Base-by-base conservation (phyloP, 805 yeast genomes). In the Teunomyces stri region DNA sequence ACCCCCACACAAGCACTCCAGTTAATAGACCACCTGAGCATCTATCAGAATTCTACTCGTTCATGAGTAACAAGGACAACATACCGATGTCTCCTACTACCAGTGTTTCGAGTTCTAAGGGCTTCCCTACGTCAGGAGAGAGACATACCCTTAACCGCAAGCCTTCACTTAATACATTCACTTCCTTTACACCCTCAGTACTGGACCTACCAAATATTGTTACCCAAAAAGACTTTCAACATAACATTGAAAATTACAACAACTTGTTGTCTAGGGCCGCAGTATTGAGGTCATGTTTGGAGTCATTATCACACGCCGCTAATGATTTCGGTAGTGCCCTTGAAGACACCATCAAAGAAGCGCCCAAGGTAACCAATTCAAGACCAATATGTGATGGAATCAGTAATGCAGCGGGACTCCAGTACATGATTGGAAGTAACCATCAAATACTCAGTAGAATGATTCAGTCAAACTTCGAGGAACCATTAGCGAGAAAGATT, bases 401-500 rank as follows among this genome's bases (percentile, higher is more conserved):
- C 12, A 66, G 81, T 54, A 77, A 82, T 42, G 87, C 91, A 2
- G 84, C 89, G 36, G 96, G 96, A 0, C 68, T 89, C 46, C 91
- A 87, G 55, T 82, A 80, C 58, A 71, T 89, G 37, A 77, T 87
- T 15, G 82, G 92, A 0, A 88, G 87, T 60, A 94, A 88, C 60
- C 85, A 86, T 51, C 84, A 82, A 51, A 80, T 89, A 11, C 70
- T 89, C 53, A 76, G 89, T 12, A 70, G 81, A 45, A 66, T 82
- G 40, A 62, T 89, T 1, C 65, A 69, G n/a, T 59, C 71, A n/a
- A 72, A 76, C 29, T 80, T 89, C 56, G 81, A 76, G 45, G 69
- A 62, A 12, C 87, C 89, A 0, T 66, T 86, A 30, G 52, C 55
- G 11, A 60, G 65, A 4, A 77, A 78, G 33, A 69, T 80, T 12